Evolutionary conservation across 148 eudicot genomes (phyloP), one percentile per base, ranked within the genome.

Genomic region (Rhododendron williamsianum): DNA sequence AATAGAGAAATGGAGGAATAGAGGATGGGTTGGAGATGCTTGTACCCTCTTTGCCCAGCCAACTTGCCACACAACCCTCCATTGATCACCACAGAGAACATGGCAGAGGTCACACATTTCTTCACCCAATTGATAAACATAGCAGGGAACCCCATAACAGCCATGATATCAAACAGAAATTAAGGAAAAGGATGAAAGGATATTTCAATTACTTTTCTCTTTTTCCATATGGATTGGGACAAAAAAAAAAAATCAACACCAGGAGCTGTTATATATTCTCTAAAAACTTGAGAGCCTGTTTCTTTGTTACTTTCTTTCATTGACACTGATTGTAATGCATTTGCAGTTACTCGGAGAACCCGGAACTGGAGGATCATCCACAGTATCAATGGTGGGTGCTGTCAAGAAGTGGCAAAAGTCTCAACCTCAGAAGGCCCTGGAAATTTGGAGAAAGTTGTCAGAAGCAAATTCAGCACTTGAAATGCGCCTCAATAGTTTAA

Each of bases 311-410:
- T 69, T 10, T 4, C 49, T 56, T 25, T 63, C 69, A 21, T 7
- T 23, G 9, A 21, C 27, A 63, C 6, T 81, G n/a, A 80, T 54
- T 81, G 27, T 38, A 30, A 67, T 87, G 71, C 82, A 63, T 76
- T 90, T 88, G 52, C 91, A 95, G 99, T 88, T 94, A 87, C 93
- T 97, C 13, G 99, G 99, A 88, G 99, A 97, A 85, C 99, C 98
- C 41, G 99, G 99, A 92, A 85, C 90, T 84, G 99, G 99, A 45
- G 99, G 99, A 83, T 97, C 99, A 82, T 95, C 98, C 86, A 97
- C 99, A 35, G 98, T 98, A 65, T 97, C 99, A 83, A 97, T 95
- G 99, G 98, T 97, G 58, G 99, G 99, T 81, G 96, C 98, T 82
- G 94, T 97, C 36, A 95, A 97, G 89, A 93, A 93, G 91, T 97